A percentile compares a stretch with the other conserved stretches of the same genome.
Conservation (phyloP, 495 filamentous ascomycete species). For the Penicillium riverlandense region DNA sequence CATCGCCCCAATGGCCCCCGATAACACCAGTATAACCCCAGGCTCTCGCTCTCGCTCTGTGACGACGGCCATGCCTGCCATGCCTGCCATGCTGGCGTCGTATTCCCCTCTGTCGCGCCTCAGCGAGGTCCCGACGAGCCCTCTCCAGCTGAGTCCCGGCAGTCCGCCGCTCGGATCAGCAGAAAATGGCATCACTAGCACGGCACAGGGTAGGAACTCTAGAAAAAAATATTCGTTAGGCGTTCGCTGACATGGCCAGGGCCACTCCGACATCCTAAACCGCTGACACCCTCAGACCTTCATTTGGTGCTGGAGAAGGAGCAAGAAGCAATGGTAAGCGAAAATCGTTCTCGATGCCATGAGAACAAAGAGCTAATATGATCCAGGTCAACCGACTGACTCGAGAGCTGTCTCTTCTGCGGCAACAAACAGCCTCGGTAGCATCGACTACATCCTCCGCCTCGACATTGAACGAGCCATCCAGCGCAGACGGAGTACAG, state of each 20-base stretch:
- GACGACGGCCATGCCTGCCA: slow-evolving; percentile 28
- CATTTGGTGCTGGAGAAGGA: slow-evolving; percentile 86
- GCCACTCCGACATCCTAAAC: slow-evolving; percentile 72
- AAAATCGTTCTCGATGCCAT: not conserved
- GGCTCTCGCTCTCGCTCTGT: no score
- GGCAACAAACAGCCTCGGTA: slow-evolving; percentile 74
- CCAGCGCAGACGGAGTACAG: slow-evolving; percentile 29
- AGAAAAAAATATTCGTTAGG: no score
- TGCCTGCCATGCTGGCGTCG: slow-evolving; percentile 35
- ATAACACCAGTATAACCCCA: slow-evolving; percentile 36
- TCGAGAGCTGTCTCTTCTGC: slow-evolving; percentile 72
- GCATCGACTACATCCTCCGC: slow-evolving; percentile 74
- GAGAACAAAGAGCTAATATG: slow-evolving; percentile 3
- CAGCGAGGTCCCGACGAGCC: slow-evolving; percentile 37
- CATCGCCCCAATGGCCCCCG: slow-evolving; percentile 44
- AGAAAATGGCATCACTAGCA: slow-evolving; percentile 51
- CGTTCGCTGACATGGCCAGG: slow-evolving; percentile 23
- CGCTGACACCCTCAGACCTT: slow-evolving; percentile 77
- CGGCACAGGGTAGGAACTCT: slow-evolving; percentile 44
- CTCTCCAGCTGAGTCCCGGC: slow-evolving; percentile 19
- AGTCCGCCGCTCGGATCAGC: slow-evolving; percentile 20
- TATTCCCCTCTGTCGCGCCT: slow-evolving; percentile 38
- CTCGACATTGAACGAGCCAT: slow-evolving; percentile 50
- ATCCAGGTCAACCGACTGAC: slow-evolving; percentile 82
- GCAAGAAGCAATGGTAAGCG: slow-evolving; percentile 81